phyloP scores from a whole-genome alignment of 768 basidiomycete species.

The Udeniomyces megalosporus region DNA sequence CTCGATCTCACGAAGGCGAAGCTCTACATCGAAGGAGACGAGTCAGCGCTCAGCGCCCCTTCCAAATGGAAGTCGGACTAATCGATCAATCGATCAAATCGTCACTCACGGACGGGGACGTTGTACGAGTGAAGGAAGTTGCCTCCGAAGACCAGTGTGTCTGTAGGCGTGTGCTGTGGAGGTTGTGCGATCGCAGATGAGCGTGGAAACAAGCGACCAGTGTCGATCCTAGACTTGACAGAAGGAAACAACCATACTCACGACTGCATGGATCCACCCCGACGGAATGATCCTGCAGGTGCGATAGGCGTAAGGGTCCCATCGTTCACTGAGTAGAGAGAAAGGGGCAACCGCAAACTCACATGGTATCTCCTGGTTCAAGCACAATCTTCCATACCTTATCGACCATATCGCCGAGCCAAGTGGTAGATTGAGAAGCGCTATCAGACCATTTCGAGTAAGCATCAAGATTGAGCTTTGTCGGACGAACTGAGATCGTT shows the following conservation, averaged over 20 bases:
- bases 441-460: constrained; percentile 46
- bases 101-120: constrained; percentile 56
- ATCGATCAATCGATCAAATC: too few species aligned
- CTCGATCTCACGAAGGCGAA: constrained; percentile 79
- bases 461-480: constrained; percentile 6
- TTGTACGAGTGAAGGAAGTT: constrained; percentile 94
- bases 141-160: constrained; percentile 90
- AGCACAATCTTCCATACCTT: constrained; percentile 49
- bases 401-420: constrained; percentile 83
- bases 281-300: constrained; percentile 70
- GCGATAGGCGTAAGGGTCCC: too few species aligned
- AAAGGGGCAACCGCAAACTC: constrained; percentile 83
- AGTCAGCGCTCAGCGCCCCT: too few species aligned
- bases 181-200: too few species aligned
- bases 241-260: constrained; percentile 33
- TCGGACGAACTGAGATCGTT: constrained; percentile 7
- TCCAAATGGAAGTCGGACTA: too few species aligned
- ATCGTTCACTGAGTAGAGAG: too few species aligned
- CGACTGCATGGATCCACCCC: constrained; percentile 96
- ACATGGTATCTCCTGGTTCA: constrained; percentile 27
- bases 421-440: constrained; percentile 55
- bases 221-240: not conserved
- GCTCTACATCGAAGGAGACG: constrained; percentile 39
- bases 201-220: too few species aligned
- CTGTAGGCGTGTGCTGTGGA: constrained; percentile 65